A percentile compares a stretch with the other conserved stretches of the same genome.
Evolutionary conservation across 768 basidiomycete species (phyloP).

Genomic region (Amanita pseudoporphyria): DNA sequence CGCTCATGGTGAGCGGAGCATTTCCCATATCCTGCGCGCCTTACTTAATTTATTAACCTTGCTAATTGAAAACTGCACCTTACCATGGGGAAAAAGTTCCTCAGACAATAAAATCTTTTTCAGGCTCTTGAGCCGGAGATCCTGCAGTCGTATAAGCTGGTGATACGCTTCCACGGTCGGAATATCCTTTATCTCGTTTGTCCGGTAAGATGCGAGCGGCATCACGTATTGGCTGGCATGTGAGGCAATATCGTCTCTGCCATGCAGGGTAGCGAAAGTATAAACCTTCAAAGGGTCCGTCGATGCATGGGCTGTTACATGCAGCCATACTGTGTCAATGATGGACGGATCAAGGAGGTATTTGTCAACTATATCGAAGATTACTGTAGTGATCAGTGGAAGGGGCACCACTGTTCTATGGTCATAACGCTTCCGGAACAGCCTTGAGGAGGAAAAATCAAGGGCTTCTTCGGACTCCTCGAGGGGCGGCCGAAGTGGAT

Average conservation of each 20-base stretch:
- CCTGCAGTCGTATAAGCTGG: constrained; percentile 49
- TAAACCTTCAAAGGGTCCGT: constrained; percentile 50
- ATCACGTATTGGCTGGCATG: constrained; percentile 51
- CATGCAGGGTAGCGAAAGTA: constrained; percentile 37
- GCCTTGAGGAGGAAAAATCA: constrained; percentile 19
- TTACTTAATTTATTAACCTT: not conserved
- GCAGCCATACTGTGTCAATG: constrained; percentile 32
- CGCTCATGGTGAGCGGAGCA: constrained; percentile 43
- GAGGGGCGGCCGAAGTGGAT: constrained; percentile 38
- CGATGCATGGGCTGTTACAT: constrained; percentile 45
- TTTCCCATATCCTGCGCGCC: constrained; percentile 40
- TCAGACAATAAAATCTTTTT: constrained; percentile 44
- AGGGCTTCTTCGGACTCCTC: constrained; percentile 15
- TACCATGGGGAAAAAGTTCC: constrained; percentile 63
- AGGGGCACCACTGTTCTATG: constrained; percentile 47
- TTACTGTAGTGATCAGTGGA: constrained; percentile 44
- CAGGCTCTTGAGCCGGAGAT: constrained; percentile 42
- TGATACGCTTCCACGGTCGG: constrained; percentile 58
- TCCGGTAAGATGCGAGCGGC: constrained; percentile 46
- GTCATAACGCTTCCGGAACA: constrained; percentile 27
- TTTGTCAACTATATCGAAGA: constrained; percentile 57
- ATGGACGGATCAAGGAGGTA: constrained; percentile 45
- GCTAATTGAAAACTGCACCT: constrained; percentile 5
- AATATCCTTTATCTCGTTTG: constrained; percentile 40
- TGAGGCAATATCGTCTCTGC: constrained; percentile 38